Base-by-base conservation (phyloP, 306 rosid genomes). In the Gynostemma pentaphyllum region DNA sequence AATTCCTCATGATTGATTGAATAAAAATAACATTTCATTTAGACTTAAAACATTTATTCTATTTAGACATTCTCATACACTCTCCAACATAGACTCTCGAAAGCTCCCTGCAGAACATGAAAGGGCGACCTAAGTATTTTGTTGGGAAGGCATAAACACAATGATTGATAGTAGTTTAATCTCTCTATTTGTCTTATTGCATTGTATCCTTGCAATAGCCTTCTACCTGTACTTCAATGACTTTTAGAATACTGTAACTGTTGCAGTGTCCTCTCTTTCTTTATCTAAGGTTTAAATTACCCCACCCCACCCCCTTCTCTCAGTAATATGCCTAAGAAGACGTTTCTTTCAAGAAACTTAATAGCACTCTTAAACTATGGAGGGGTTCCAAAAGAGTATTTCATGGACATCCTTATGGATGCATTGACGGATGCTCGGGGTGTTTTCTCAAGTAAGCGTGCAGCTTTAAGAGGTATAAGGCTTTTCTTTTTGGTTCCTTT, bases 351-450 rank as follows among this genome's bases (percentile, higher is more conserved):
- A 0, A 80, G 59, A 80, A 0, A 57, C 67, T 80, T 90, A 45
- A 81, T 85, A 47, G 83, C 85, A 56, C 90, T 87, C 65, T 70
- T 90, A 45, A 81, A 82, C 76, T 77, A 79, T 67, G 97, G 97
- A 71, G 95, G 97, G 37, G 95, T 90, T 27, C 90, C 84, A 27
- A 70, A 80, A 40, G 82, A 83, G 15, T 85, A 73, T 69, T 90
- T 90, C 80, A 65, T 72, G 80, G 72, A 73, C 34, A 16, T 76
- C 69, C 87, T 90, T 23, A 9, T 3, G 48, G 69, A 53, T 37
- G 80, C 82, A 46, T 64, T 90, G 54, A 70, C 57, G 46, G 86
- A 87, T 55, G 61, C 67, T 39, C 55, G 32, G 37, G 60, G 30
- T 57, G 80, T 76, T 60, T 78, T 70, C 63, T 72, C 77, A 46